These are phyloP conservation scores for Ampelomyces quisqualis DNA, from an alignment of 2,329 filamentous ascomycete species.

Conservation along the genomic window DNA sequence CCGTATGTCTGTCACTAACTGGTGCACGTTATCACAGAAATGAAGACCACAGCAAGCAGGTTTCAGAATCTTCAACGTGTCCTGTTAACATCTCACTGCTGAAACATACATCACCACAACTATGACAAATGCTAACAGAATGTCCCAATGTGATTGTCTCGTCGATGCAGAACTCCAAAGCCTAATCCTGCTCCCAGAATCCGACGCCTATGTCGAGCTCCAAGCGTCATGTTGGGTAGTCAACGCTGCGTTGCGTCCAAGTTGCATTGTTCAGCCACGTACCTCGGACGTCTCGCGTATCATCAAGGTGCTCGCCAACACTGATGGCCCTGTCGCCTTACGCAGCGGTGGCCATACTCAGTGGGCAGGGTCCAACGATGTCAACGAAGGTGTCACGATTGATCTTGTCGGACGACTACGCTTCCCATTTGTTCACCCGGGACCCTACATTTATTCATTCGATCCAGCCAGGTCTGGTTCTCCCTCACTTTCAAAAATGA, in stretches of 20 bases:
- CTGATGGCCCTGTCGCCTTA: conserved; percentile 18
- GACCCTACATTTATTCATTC: conserved; percentile 1
- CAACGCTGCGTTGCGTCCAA: conserved; percentile 15
- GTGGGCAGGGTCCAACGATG: conserved; percentile 28
- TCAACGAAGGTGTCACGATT: conserved; percentile 35
- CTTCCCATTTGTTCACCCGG: conserved; percentile 1
- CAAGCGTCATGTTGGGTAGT: conserved; percentile 16
- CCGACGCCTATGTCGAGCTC: conserved; percentile 9
- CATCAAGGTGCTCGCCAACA: conserved; percentile 12
- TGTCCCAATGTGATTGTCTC: conserved; percentile 4
- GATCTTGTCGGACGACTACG: conserved; percentile 23
- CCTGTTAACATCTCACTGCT: not conserved
- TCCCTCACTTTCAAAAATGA: conserved; percentile 31
- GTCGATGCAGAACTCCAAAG: not conserved
- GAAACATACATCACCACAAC: not conserved
- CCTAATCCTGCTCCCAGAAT: conserved; percentile 7
- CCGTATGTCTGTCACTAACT: too few species aligned
- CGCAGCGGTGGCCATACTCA: conserved; percentile 26
- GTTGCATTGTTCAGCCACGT: conserved; percentile 25
- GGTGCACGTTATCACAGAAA: too few species aligned
- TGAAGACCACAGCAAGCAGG: too few species aligned
- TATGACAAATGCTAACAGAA: conserved; percentile 6
- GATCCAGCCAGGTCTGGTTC: conserved; percentile 15
- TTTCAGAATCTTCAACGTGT: too few species aligned
- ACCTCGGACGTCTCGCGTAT: conserved; percentile 19